phyloP scores from a whole-genome alignment of 345 rosid species.

The Hypericum perforatum region DNA sequence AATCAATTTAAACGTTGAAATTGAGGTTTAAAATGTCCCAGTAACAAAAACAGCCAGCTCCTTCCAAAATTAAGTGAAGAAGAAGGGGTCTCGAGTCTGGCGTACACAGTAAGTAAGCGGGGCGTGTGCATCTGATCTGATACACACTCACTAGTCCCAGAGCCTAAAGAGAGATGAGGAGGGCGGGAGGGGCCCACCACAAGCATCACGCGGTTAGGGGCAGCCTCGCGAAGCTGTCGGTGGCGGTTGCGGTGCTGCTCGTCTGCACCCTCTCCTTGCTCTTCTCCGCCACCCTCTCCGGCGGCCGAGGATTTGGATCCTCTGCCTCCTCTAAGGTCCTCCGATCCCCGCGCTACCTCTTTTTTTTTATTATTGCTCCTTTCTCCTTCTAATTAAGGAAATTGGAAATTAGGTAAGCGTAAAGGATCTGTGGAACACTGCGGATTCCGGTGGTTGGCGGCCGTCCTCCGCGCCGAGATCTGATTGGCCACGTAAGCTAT shows the following conservation, averaged over 20 bases:
- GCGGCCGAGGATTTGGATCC: slow-evolving; percentile 30
- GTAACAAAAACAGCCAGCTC: too few species aligned
- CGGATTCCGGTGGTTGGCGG: slow-evolving; percentile 78
- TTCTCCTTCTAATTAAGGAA: slow-evolving; percentile 14
- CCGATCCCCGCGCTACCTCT: background rate
- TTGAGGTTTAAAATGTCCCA: too few species aligned
- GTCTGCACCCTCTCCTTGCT: slow-evolving; percentile 67
- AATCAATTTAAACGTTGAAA: too few species aligned
- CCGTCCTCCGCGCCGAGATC: slow-evolving; percentile 98
- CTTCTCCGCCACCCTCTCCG: slow-evolving; percentile 40
- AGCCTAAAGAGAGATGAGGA: too few species aligned
- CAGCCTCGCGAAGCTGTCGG: slow-evolving; percentile 43
- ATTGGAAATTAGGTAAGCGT: slow-evolving; percentile 44
- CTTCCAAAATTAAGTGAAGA: too few species aligned
- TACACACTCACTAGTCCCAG: too few species aligned
- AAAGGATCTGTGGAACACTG: slow-evolving; percentile 84
- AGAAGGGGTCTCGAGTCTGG: too few species aligned
- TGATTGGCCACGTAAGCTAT: slow-evolving; percentile 70
- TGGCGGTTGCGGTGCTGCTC: slow-evolving; percentile 56
- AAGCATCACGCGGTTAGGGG: slow-evolving; percentile 56
- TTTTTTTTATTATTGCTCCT: slow-evolving; percentile 9
- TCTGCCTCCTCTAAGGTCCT: slow-evolving; percentile 45
- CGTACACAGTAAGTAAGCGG: too few species aligned
- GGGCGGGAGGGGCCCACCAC: slow-evolving; percentile 20
- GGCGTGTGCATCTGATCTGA: too few species aligned